phyloP scores from a whole-genome alignment of 495 filamentous ascomycete genomes.

The Penicillium antarcticum region DNA sequence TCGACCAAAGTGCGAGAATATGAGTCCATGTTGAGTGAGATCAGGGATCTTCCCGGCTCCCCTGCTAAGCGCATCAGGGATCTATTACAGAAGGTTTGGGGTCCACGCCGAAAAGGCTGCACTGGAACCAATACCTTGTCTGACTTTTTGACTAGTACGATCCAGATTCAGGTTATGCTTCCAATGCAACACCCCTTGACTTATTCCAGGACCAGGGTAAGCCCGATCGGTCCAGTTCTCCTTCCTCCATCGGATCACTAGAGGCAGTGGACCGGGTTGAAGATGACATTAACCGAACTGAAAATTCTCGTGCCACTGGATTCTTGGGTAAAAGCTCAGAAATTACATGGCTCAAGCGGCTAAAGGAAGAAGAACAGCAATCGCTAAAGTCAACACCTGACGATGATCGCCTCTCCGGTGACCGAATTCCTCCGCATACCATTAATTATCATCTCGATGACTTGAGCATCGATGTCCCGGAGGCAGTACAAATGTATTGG shows the following conservation, averaged over 20 bases:
- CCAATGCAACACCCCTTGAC: background rate
- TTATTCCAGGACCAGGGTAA: background rate
- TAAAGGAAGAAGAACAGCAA: slow-evolving; percentile 21
- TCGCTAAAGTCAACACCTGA: slow-evolving; percentile 3
- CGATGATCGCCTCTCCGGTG: background rate
- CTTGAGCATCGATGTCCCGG: slow-evolving; percentile 37
- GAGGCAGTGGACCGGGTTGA: slow-evolving; percentile 52
- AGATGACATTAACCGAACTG: slow-evolving; percentile 51
- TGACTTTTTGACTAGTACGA: background rate
- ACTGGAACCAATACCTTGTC: background rate
- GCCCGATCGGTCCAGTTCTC: slow-evolving; percentile 8
- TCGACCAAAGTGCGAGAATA: slow-evolving; percentile 48
- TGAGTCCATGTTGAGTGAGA: slow-evolving; percentile 44
- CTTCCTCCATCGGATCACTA: slow-evolving; percentile 53
- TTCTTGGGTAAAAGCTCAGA: slow-evolving; percentile 61
- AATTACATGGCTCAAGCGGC: slow-evolving; percentile 55
- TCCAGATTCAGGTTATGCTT: background rate
- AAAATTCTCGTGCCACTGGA: slow-evolving; percentile 45
- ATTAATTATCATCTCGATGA: slow-evolving; percentile 57
- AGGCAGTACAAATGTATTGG: slow-evolving; percentile 44
- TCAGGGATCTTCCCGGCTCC: slow-evolving; percentile 25
- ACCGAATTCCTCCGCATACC: slow-evolving; percentile 19
- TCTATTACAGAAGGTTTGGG: slow-evolving; percentile 35
- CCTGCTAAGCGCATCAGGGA: slow-evolving; percentile 30
- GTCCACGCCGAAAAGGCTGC: too few relatives aligned